phyloP scores from a whole-genome alignment of 116 monocot species.

The Phalaenopsis hybrid region DNA sequence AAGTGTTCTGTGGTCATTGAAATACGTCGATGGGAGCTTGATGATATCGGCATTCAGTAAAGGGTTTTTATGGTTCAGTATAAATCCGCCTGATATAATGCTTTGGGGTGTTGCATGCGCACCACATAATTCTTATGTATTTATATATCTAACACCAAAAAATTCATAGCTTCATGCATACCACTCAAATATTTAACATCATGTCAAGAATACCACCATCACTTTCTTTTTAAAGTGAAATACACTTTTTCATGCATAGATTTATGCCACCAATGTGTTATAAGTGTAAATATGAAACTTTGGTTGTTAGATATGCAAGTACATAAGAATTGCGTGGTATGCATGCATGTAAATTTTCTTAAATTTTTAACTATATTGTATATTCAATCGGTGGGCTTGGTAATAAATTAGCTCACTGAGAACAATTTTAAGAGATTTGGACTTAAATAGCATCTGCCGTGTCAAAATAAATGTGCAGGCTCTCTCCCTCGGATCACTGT shows the following conservation, averaged over 20 bases:
- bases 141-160: too few species aligned
- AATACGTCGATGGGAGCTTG: conserved; percentile 15
- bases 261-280: too few species aligned
- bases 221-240: too few species aligned
- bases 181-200: too few species aligned
- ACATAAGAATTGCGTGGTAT: too few species aligned
- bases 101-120: too few species aligned
- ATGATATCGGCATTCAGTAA: conserved; percentile 18
- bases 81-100: conserved; percentile 25
- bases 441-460: conserved; percentile 6
- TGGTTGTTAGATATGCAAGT: too few species aligned
- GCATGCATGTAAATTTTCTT: too few species aligned
- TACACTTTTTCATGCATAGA: too few species aligned
- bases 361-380: not conserved
- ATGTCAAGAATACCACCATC: too few species aligned
- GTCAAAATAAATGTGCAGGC: conserved; percentile 10
- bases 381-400: conserved; percentile 7
- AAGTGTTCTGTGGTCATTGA: conserved; percentile 18
- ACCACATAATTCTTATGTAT: too few species aligned
- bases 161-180: too few species aligned
- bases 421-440: conserved; percentile 6
- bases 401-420: not conserved
- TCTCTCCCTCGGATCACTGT: not conserved
- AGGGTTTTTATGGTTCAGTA: conserved; percentile 13
- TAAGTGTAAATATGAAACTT: not conserved